Evolutionary conservation across 2,329 filamentous ascomycete species (phyloP), one percentile per base, ranked within the genome.

Genomic region (Cladophialophora carrionii): DNA sequence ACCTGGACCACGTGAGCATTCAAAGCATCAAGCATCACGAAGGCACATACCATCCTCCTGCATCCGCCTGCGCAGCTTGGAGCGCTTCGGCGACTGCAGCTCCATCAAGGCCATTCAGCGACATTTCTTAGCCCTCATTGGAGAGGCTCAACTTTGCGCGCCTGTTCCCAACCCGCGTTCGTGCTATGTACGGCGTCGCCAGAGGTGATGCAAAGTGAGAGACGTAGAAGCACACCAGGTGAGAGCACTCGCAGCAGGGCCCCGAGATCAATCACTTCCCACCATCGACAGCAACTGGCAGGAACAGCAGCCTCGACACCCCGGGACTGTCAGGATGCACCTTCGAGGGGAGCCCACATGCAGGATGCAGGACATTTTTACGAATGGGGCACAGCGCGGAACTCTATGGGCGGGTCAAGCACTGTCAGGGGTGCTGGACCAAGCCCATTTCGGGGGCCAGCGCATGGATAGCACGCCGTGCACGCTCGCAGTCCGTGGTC

Each of bases 41-140:
- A 29, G 37, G 64, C 48, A 82, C 90, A 79, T 85, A 98, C 95
- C 95, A 99, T 89, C 92, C 93, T 81, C 92, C 93, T 64, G 91
- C 87, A 79, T 98, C 95, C 66, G 86, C 85, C 72, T 88, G 82
- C 63, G 91, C 90, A 73, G 86, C 82, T 75, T 93, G 90, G 79
- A 96, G 89, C 74, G 93, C 92, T 80, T 96, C 91, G 79, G 88
- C 86, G 79, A 99, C 85, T 75, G 87, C 85, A 68, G 58, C 63
- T 57, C 53, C 66, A 62, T 71, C 70, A 64, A 71, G 66, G 10
- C 70, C 70, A 71, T 70, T 71, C 66, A 71, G 66, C 55, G 70
- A 71, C 70, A 71, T 71, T 55, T 48, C 65, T 65, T 56, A 72
- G 71, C 74, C 57, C 71, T 74, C 77, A 79, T 79, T 70, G 71